Evolutionary conservation across 1,139 yeast species (phyloP), one percentile per base, ranked within the genome.

Genomic region (Entelexis sorbosivorans): DNA sequence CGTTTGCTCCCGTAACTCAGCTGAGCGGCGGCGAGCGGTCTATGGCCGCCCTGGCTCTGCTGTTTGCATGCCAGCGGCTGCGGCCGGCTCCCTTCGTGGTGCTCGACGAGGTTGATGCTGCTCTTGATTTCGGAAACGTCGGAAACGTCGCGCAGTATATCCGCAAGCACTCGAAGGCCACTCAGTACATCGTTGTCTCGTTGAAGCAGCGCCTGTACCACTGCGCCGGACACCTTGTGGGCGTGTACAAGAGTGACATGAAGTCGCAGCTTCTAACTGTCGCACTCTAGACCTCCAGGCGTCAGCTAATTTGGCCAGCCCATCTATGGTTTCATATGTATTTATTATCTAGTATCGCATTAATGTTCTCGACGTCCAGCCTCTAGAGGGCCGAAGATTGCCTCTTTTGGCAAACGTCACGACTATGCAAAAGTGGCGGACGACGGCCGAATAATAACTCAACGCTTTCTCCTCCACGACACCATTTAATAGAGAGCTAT

Each of bases 21-120:
- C 72, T 91, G 14, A 87, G 96, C 0, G 99, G 98, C 49, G 99
- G 99, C 48, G 98, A 91, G 64, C 88, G 89, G 65, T 86, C 97
- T 1, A 83, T 91, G 68, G 98, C 98, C 1, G 98, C 98, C 0
- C 72, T 91, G 58, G 96, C 97, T 0, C 71, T 91, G 56, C 67
- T 91, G 47, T 91, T 91, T 71, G 93, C 98, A 1, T 79, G 89
- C 49, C 96, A 91, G 65, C 82, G 94, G 0, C 85, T 71, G 68
- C 93, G 82, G 51, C 97, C 97, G 1, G 82, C 96, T 0, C 98
- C 99, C 24, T 91, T 91, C 65, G 91, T 91, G 64, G 95, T 91
- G 0, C 72, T 91, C 47, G 99, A 91, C 66, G 99, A 91, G 68
- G 89, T 91, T 17, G 99, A 91, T 69, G 97, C 98, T 1, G 97